Evolutionary conservation across 208 protist genomes (phyloP).

Genomic region (Lotmaria passim): DNA sequence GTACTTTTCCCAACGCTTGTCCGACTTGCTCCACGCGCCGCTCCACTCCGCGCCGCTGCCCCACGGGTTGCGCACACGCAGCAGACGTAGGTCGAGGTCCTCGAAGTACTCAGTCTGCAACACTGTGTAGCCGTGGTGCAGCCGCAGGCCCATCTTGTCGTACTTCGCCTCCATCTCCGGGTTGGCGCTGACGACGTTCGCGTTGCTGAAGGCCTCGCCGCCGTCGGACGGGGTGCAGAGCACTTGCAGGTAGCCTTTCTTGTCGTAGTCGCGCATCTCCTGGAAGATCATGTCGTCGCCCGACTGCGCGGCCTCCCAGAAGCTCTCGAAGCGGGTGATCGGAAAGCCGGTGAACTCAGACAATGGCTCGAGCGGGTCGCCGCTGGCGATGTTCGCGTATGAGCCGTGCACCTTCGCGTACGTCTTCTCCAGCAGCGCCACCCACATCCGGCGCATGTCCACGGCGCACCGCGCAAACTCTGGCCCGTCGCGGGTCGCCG

Average conservation of each 20-base stretch:
- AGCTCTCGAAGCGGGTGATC: conserved; percentile 62
- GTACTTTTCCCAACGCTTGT: conserved; percentile 78
- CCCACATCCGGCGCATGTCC: conserved; percentile 85
- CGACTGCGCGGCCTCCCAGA: conserved; percentile 49
- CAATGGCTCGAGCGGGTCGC: conserved; percentile 75
- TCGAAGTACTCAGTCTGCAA: conserved; percentile 56
- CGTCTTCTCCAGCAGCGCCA: conserved; percentile 82
- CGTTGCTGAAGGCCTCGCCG: conserved; percentile 45
- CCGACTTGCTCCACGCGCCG: conserved; percentile 62
- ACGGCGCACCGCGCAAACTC: conserved; percentile 64
- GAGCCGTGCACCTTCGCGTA: conserved; percentile 88
- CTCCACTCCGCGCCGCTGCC: conserved; percentile 72
- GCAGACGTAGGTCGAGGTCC: conserved; percentile 63
- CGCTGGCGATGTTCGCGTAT: conserved; percentile 82
- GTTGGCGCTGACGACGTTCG: conserved; percentile 38
- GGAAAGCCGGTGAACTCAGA: conserved; percentile 83
- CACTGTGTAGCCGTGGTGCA: conserved; percentile 73
- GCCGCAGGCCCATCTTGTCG: conserved; percentile 60
- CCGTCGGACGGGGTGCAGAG: conserved; percentile 69
- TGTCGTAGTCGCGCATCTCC: conserved; percentile 51
- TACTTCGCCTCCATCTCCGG: conserved; percentile 57
- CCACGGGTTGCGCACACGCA: conserved; percentile 82
- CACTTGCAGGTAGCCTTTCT: conserved; percentile 58
- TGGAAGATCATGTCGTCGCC: conserved; percentile 64
- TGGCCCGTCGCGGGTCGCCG: conserved; percentile 56